Evolutionary conservation across 192 early-diverging fungal species (phyloP), one percentile per base, ranked within the genome.

Genomic region (Funneliformis geosporum): DNA sequence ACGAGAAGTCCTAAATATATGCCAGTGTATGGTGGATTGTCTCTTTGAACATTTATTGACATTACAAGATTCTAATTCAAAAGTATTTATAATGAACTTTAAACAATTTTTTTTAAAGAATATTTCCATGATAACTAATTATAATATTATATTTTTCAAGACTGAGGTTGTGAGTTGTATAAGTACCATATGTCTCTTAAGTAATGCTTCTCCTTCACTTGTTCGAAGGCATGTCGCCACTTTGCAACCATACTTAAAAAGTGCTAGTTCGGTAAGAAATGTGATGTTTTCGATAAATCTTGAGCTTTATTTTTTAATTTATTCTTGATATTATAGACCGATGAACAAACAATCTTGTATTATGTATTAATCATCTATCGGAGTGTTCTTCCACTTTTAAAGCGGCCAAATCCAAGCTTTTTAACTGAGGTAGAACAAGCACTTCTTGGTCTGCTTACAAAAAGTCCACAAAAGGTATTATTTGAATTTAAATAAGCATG

Each of bases 21-120:
- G 90, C 27, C 86, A 87, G 39, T 89, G 87, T 73, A 85, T 95
- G 44, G 91, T 95, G 11, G 93, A 96, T 73, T 91, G 92, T 50
- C 84, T 95, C 0, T 87, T 94, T 81, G 94, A 96, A 40, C 86
- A 87, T 62, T 82, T 95, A 44, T 83, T 95, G 50, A 82, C 80
- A 16, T 83, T 91, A 1, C 93, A 96, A 39, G 93, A 95, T 72
- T 73, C 80, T 5, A 76, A 76, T 18, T 80, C 79, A 61, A 80
- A 76, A 21, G 73, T 79, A 40, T 11, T 68, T 60, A 60, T 40
- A 40, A 2, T 21, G 8, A 27, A 12, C 9, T 69, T 8, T 69
- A 5, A 18, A 14, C 0, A 18, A 68, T 38, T 39, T 18, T 39
- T 21, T 14, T 38, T 38, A 28, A 28, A 28, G 7, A 28, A 23